Evolutionary conservation across 2,329 filamentous ascomycete species (phyloP).

Genomic region (Leptographium wingfieldii): DNA sequence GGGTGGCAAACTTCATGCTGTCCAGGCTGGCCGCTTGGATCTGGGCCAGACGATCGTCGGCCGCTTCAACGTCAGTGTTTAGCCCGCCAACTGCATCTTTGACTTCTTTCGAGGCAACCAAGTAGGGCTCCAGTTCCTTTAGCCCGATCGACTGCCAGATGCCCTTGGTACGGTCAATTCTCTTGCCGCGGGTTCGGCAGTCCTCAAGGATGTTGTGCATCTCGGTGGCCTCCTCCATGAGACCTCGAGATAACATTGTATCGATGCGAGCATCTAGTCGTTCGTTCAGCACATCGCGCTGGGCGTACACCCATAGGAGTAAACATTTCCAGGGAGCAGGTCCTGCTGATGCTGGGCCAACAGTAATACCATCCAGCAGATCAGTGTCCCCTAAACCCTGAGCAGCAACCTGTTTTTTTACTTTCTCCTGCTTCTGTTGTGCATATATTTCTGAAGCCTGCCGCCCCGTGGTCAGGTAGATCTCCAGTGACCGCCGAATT

Average conservation of each 20-base stretch:
- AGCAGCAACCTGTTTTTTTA: background rate
- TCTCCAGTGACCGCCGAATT: constrained; percentile 79
- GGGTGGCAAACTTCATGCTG: constrained; percentile 67
- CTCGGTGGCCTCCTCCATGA: constrained; percentile 35
- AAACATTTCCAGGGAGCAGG: constrained; percentile 41
- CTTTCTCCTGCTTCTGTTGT: constrained; percentile 43
- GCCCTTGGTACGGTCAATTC: constrained; percentile 62
- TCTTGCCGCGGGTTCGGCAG: constrained; percentile 28
- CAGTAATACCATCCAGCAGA: background rate
- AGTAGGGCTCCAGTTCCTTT: constrained; percentile 73
- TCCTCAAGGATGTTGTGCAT: constrained; percentile 28
- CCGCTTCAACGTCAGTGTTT: background rate
- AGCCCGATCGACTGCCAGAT: constrained; percentile 97
- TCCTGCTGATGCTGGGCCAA: background rate
- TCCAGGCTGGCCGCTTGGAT: constrained; percentile 52
- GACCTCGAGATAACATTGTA: constrained; percentile 57
- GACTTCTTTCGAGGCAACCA: constrained; percentile 20
- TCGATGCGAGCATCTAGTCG: constrained; percentile 69
- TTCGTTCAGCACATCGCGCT: constrained; percentile 51
- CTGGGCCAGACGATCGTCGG: constrained; percentile 30
- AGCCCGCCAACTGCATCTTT: background rate
- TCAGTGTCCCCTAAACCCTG: background rate
- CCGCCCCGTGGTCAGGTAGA: constrained; percentile 71
- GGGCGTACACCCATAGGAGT: constrained; percentile 78
- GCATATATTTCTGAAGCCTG: constrained; percentile 78